Evolutionary conservation across 306 rosid species (phyloP), one percentile per base, ranked within the genome.

Genomic region (Morella rubra): DNA sequence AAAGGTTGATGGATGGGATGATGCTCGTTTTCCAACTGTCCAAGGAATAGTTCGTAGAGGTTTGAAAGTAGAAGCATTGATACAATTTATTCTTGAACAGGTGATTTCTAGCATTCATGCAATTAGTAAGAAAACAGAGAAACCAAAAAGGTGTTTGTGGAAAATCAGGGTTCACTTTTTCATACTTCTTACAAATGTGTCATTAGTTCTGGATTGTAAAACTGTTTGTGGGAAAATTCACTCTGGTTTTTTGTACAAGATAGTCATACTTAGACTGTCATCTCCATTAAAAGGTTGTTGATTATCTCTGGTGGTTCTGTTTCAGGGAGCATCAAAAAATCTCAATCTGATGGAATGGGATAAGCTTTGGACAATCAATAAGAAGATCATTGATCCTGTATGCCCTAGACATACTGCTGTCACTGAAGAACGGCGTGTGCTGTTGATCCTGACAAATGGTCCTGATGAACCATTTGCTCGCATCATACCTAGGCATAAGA

Each of bases 281-380:
- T 51, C 72, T 73, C 72, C 74, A 73, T 54, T 61, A 44, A 66
- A 67, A 46, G 51, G 44, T 82, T 51, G 66, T 67, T 50, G 71
- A 61, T 72, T 73, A 80, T 79, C 44, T 50, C 71, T 73, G 47
- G 71, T 40, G 65, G 55, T 64, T 68, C 44, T 71, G 49, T 80
- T 79, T 44, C 54, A 94, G 98, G 98, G 97, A 50, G 98, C 97
- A 5, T 94, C 97, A 1, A 94, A 87, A 83, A 92, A 94, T 83
- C 96, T 94, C 80, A 94, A 94, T 84, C 96, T 94, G 79, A 94
- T 94, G 98, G 98, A 94, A 74, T 94, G 97, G 97, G 98, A 94
- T 89, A 94, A 94, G 81, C 95, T 94, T 6, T 94, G 97, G 98
- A 92, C 91, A 65, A 89, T 92, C 71, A 94, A 94, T 81, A 94